Percentiles rank a stretch among this genome's conserved stretches.
These are phyloP conservation scores for Ploettnerulaceae sp. DNA, from an alignment of 2,329 filamentous ascomycete genomes.

Conservation along the genomic window DNA sequence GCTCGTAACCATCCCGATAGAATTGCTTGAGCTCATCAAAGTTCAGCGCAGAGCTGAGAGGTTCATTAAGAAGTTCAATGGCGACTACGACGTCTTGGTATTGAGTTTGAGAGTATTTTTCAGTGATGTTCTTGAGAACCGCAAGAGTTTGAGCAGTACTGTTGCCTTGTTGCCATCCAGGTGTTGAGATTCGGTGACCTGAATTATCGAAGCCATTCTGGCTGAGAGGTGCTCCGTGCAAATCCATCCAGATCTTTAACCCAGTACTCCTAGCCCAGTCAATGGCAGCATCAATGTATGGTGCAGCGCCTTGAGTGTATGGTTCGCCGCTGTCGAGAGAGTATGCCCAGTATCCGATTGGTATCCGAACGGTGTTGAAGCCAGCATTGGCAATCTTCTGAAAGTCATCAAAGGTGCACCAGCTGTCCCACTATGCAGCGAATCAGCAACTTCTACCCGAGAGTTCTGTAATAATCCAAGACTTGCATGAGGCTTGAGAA, in stretches of 20 bases:
- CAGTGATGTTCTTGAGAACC: slow-evolving; percentile 52
- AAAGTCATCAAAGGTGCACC: slow-evolving; percentile 43
- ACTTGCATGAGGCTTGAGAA: slow-evolving; percentile 45
- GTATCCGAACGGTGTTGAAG: slow-evolving; percentile 55
- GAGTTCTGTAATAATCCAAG: slow-evolving; percentile 32
- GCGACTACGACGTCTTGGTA: slow-evolving; percentile 56
- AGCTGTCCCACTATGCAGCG: slow-evolving; percentile 29
- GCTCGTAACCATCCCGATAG: slow-evolving; percentile 47
- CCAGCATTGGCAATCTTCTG: slow-evolving; percentile 50
- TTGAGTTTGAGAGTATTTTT: slow-evolving; percentile 48
- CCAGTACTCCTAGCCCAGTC: slow-evolving; percentile 49
- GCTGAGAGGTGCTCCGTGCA: slow-evolving; percentile 51
- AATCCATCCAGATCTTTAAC: slow-evolving; percentile 53
- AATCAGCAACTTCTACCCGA: slow-evolving; percentile 4
- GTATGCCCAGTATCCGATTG: slow-evolving; percentile 57
- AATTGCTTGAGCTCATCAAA: slow-evolving; percentile 34
- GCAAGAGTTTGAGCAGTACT: slow-evolving; percentile 47
- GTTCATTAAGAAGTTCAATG: slow-evolving; percentile 55
- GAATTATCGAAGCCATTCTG: slow-evolving; percentile 62
- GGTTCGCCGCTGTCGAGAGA: slow-evolving; percentile 44
- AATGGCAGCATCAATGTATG: slow-evolving; percentile 51
- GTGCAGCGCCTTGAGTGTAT: slow-evolving; percentile 47
- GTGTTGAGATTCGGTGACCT: slow-evolving; percentile 43
- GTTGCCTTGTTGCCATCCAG: slow-evolving; percentile 43
- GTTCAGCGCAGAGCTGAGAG: slow-evolving; percentile 34